phyloP scores from a whole-genome alignment of 441 rosid genomes.

The Adansonia gregorii region DNA sequence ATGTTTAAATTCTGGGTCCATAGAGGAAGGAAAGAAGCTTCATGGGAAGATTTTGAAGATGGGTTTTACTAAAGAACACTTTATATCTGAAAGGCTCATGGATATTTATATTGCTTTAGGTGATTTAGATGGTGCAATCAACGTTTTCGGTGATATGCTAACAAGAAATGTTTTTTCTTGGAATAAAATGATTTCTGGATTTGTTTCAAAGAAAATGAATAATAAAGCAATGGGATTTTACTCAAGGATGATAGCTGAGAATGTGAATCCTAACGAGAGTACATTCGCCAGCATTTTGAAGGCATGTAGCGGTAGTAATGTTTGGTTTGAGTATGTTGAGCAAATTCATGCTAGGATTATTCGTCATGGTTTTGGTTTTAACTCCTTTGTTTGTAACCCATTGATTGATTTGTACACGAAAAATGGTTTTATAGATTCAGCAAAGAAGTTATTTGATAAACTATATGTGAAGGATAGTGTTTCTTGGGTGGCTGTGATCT shows the following conservation, averaged over 20 bases:
- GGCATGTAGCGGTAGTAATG: constrained; percentile 47
- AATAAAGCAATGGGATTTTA: constrained; percentile 40
- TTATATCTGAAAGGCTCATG: constrained; percentile 50
- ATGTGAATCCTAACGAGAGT: constrained; percentile 47
- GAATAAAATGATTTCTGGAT: constrained; percentile 59
- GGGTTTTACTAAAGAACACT: constrained; percentile 51
- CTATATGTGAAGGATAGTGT: constrained; percentile 60
- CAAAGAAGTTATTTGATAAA: constrained; percentile 63
- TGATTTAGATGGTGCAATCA: constrained; percentile 49
- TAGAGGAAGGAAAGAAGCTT: constrained; percentile 53
- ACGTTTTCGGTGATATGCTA: constrained; percentile 76
- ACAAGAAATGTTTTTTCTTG: constrained; percentile 50
- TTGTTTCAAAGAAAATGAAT: constrained; percentile 45
- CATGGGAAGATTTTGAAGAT: constrained; percentile 60
- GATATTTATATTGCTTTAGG: constrained; percentile 47
- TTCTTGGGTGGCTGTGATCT: constrained; percentile 90
- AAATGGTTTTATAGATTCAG: constrained; percentile 56
- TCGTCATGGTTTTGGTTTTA: constrained; percentile 55
- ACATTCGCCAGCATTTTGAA: constrained; percentile 53
- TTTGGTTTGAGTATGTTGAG: constrained; percentile 44
- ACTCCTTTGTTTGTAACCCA: constrained; percentile 55
- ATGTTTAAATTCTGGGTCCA: constrained; percentile 51
- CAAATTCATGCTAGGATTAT: constrained; percentile 75
- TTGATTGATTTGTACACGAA: constrained; percentile 73
- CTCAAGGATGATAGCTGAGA: constrained; percentile 51